Percentiles rank a stretch among this genome's conserved stretches.
phyloP scores from a whole-genome alignment of 495 filamentous ascomycete species.

The Jackrogersella multiformis region DNA sequence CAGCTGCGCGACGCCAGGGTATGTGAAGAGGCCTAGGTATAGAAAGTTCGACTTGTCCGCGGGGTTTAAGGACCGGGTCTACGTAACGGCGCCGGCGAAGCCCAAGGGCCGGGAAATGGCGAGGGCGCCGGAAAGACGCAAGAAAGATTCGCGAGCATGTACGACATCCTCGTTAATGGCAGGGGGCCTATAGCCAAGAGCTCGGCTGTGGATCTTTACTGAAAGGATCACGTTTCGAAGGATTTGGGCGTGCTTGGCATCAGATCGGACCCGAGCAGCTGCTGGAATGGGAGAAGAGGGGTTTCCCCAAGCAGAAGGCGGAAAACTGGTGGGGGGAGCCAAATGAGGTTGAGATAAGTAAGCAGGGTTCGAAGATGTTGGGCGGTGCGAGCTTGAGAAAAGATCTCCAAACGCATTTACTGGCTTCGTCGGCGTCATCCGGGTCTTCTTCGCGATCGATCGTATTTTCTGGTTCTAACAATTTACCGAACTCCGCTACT shows the following conservation, averaged over 20 bases:
- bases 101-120: constrained; percentile 29
- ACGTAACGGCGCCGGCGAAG: constrained; percentile 10
- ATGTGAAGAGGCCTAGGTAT: constrained; percentile 24
- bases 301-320: constrained; percentile 42
- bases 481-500: too few species aligned
- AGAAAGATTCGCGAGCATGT: too few species aligned
- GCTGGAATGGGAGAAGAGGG: constrained; percentile 44
- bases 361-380: constrained; percentile 31
- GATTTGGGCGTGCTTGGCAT: constrained; percentile 50
- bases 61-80: constrained; percentile 25
- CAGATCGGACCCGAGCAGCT: constrained; percentile 43
- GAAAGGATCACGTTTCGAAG: constrained; percentile 49
- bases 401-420: constrained; percentile 10
- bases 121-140: too few species aligned
- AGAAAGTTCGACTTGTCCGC: background rate
- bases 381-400: constrained; percentile 22
- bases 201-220: background rate
- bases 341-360: constrained; percentile 21
- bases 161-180: constrained; percentile 11
- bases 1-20: constrained; percentile 40
- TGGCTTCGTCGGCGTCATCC: background rate
- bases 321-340: constrained; percentile 42
- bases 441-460: background rate
- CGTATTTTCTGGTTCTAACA: too few species aligned
- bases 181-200: background rate